Base-by-base conservation (phyloP, 371 early-diverging fungal species). In the Mucor mucedo region DNA sequence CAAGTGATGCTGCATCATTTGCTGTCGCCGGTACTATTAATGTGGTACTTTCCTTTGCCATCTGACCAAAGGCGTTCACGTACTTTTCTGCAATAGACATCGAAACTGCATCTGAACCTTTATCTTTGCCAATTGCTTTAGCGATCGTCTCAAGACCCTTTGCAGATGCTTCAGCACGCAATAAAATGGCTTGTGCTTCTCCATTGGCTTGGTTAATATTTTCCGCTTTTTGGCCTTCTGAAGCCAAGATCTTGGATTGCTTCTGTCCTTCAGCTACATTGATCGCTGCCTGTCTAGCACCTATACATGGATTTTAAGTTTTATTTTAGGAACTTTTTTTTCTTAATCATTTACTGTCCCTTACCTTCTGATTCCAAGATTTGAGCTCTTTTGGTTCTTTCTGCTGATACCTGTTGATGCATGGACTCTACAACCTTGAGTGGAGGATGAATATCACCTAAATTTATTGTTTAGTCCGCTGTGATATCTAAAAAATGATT, bases 241-340 rank as follows among this genome's bases (percentile, higher is more conserved):
- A 38, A 16, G 38, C 53, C 29, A 53, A 38, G 14, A 38, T 53
- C n/a, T 53, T 53, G 6, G 38, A 53, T 21, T 53, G 38, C 21
- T 53, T 53, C 16, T 53, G 38, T 33, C 53, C 53, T 38, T 53
- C 38, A n/a, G 53, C 38, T 4, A 53, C 53, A 53, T 38, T 53
- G 38, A 53, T 53, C n/a, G 53, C 53, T 53, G 53, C 53, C n/a
- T 53, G 53, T 35, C 53, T 35, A 35, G 53, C 52, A 52, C 52
- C 38, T 52, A 35, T 32, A 21, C 4, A 16, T 50, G 33, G n/a
- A 52, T 30, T 14, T 35, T 10, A 3, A 5, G 30, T 35, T 8
- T 35, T 4, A 35, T 35, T 35, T 35, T 35, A 8, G 35, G 8
- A 48, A 48, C 3, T 7, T 5, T 27, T 48, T n/a, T 28, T 7